A percentile compares a stretch with the other conserved stretches of the same genome.
These are phyloP conservation scores for Backusella sp. DNA, from an alignment of 192 early-diverging fungal genomes.

Conservation along the genomic window DNA sequence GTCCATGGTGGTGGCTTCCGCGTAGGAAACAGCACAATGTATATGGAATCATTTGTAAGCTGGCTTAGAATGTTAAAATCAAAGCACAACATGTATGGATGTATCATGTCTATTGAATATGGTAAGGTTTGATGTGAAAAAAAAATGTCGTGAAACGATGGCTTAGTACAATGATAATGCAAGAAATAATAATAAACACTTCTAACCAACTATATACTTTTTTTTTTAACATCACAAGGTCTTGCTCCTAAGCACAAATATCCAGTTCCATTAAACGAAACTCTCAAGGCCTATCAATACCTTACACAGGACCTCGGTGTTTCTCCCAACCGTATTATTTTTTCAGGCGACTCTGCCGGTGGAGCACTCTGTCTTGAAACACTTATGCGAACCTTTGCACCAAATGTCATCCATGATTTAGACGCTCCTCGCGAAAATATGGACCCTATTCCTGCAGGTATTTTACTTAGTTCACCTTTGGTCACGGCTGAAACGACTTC, in stretches of 20 bases:
- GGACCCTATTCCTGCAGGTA: conserved; percentile 19
- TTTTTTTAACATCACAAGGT: conserved; percentile 1
- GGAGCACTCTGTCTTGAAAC: conserved; percentile 29
- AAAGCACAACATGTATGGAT: conserved; percentile 24
- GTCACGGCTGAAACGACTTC: conserved; percentile 23
- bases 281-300: conserved; percentile 24
- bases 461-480: conserved; percentile 26
- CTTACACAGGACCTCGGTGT: conserved; percentile 20
- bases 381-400: conserved; percentile 18
- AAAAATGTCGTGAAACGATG: not conserved
- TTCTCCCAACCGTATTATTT: conserved; percentile 20
- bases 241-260: conserved; percentile 30
- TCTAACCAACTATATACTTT: not conserved
- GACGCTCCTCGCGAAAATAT: conserved; percentile 9
- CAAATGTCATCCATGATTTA: not conserved
- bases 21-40: conserved; percentile 33
- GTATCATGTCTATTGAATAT: conserved; percentile 35
- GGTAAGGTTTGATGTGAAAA: conserved; percentile 17
- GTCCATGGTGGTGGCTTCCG: conserved; percentile 37
- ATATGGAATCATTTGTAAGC: conserved; percentile 24
- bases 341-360: conserved; percentile 35
- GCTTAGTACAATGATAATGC: not conserved
- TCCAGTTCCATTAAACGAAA: conserved; percentile 21
- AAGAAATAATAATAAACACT: not conserved
- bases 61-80: conserved; percentile 32